phyloP scores from a whole-genome alignment of 208 protist species.

The Angomonas deanei region DNA sequence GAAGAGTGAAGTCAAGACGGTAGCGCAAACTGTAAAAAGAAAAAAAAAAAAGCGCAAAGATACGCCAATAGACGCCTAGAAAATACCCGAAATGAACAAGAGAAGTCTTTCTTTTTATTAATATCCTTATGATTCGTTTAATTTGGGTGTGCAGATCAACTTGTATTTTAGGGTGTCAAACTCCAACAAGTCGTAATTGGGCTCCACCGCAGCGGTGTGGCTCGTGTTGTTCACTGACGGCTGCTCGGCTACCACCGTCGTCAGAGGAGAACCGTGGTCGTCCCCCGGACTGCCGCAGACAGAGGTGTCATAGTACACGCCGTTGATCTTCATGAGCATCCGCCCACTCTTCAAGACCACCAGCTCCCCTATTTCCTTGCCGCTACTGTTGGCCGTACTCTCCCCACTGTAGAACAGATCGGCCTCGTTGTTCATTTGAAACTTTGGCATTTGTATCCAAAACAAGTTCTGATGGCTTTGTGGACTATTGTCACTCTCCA shows the following conservation, averaged over 20 bases:
- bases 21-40: too few species aligned
- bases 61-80: too few species aligned
- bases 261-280: background rate
- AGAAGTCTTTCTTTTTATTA: too few species aligned
- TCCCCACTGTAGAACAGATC: slow-evolving; percentile 13
- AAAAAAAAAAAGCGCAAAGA: too few species aligned
- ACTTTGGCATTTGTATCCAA: slow-evolving; percentile 81
- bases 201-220: too few species aligned
- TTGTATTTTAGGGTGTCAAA: too few species aligned
- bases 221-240: too few species aligned
- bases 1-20: too few species aligned
- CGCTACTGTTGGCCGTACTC: slow-evolving; percentile 16
- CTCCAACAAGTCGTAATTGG: too few species aligned
- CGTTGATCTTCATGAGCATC: slow-evolving; percentile 70
- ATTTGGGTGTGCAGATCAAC: too few species aligned
- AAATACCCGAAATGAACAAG: too few species aligned
- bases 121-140: too few species aligned
- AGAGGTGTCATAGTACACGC: slow-evolving; percentile 69
- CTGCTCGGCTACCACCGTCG: background rate
- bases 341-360: slow-evolving; percentile 75
- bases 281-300: slow-evolving; percentile 38
- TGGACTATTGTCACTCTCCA: background rate
- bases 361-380: slow-evolving; percentile 75
- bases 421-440: slow-evolving; percentile 33
- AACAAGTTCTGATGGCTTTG: slow-evolving; percentile 22